Evolutionary conservation across 805 yeast species (phyloP).

Genomic region (Starmerella sp.): DNA sequence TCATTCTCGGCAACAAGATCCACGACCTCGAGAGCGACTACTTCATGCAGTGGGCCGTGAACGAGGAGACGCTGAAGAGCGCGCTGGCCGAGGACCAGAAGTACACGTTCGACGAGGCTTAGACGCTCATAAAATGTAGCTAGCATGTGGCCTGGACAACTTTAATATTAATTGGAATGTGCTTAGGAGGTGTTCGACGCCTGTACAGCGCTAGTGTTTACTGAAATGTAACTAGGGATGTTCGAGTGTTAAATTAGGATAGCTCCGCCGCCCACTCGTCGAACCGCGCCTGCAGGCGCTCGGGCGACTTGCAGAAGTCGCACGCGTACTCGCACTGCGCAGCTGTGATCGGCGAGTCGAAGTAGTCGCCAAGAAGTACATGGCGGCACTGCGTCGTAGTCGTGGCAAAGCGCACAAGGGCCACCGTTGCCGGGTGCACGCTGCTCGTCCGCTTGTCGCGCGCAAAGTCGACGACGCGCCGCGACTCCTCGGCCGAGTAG

Average conservation of each 20-base stretch:
- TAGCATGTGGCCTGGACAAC: too few relatives aligned
- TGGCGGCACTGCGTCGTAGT: conserved; percentile 69
- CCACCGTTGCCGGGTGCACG: conserved; percentile 7
- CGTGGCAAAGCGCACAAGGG: conserved; percentile 16
- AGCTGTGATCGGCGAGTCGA: conserved; percentile 49
- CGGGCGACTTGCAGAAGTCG: conserved; percentile 54
- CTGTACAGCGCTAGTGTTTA: background rate
- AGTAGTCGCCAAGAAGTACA: conserved; percentile 72
- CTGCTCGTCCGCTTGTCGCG: conserved; percentile 32
- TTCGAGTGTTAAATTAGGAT: background rate
- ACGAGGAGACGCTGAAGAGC: conserved; percentile 39
- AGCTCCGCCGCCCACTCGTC: conserved; percentile 14
- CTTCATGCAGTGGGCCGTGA: conserved; percentile 61
- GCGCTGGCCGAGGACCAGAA: conserved; percentile 35
- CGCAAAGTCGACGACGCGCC: conserved; percentile 61
- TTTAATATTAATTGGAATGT: too few relatives aligned
- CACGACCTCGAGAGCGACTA: conserved; percentile 89
- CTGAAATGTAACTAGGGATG: background rate
- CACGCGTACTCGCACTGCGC: conserved; percentile 57
- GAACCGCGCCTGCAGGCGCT: conserved; percentile 9
- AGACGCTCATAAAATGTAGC: too few relatives aligned
- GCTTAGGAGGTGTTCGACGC: too few relatives aligned
- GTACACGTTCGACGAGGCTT: background rate
- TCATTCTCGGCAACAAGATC: conserved; percentile 80
- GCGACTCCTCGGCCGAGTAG: conserved; percentile 33